Conservation (phyloP, 257 asterid genomes). For the Prunella vulgaris region DNA sequence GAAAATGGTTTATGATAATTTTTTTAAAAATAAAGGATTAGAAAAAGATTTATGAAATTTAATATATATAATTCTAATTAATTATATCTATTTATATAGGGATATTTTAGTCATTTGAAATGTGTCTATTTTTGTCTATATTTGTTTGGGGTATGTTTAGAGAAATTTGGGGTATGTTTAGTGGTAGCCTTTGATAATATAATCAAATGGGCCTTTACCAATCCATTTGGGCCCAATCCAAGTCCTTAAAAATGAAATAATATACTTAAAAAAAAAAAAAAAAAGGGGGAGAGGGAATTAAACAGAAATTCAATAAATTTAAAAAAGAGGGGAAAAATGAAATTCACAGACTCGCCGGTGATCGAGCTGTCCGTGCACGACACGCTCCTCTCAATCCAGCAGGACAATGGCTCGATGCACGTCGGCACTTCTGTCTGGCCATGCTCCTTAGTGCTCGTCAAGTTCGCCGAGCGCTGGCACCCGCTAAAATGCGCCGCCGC, state of each 20-base stretch:
- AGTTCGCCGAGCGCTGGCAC: constrained; percentile 93
- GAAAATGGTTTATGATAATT: no score
- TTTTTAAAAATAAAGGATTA: no score
- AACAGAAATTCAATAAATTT: background rate
- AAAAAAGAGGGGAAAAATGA: constrained; percentile 38
- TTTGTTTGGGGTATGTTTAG: no score
- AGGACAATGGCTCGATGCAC: constrained; percentile 94
- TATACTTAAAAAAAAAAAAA: no score
- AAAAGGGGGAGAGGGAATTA: background rate
- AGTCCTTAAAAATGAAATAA: background rate
- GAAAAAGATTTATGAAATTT: no score
- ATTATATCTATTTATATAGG: no score
- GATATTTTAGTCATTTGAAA: no score
- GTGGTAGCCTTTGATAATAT: no score
- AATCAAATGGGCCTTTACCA: background rate
- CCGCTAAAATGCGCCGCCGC: constrained; percentile 36
- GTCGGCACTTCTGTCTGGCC: constrained; percentile 99
- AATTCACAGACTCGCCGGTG: constrained; percentile 84
- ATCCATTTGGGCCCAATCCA: background rate
- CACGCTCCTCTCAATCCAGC: constrained; percentile 67
- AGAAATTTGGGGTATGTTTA: no score
- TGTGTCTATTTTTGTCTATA: background rate
- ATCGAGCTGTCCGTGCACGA: constrained; percentile 58
- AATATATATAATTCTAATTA: no score
- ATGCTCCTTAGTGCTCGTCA: constrained; percentile 79